phyloP scores from a whole-genome alignment of 2,329 filamentous ascomycete genomes.

The Ophiosphaerella korrae region DNA sequence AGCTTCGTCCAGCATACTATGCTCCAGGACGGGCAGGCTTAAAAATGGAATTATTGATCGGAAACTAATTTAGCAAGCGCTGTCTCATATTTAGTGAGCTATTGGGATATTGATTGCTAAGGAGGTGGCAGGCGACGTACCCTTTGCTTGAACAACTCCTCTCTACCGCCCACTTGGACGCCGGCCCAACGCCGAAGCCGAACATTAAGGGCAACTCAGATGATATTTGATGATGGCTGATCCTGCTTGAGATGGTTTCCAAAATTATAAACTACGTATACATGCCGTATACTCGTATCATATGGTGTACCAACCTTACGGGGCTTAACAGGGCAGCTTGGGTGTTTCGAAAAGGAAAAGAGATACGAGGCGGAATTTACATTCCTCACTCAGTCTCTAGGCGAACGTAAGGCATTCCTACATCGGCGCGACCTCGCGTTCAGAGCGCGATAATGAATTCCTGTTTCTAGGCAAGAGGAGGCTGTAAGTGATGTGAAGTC shows the following conservation, averaged over 20 bases:
- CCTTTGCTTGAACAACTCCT: slow-evolving; percentile 39
- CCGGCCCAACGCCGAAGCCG: not conserved
- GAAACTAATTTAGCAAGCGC: slow-evolving; percentile 14
- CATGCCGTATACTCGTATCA: too few species aligned
- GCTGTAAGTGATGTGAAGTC: slow-evolving; percentile 30
- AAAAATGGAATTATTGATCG: slow-evolving; percentile 32
- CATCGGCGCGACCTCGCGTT: slow-evolving; percentile 30
- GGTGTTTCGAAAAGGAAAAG: too few species aligned
- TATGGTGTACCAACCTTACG: too few species aligned
- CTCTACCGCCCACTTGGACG: slow-evolving; percentile 1
- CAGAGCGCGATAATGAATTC: slow-evolving; percentile 35
- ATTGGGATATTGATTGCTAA: slow-evolving; percentile 18
- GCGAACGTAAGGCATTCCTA: slow-evolving; percentile 28
- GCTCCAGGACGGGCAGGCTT: slow-evolving; percentile 53
- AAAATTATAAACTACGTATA: too few species aligned
- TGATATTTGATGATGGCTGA: not conserved
- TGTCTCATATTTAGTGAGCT: slow-evolving; percentile 7
- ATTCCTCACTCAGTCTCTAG: slow-evolving; percentile 32
- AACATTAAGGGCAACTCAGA: not conserved
- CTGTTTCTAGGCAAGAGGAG: slow-evolving; percentile 31
- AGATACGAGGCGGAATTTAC: slow-evolving; percentile 6
- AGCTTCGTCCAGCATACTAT: slow-evolving; percentile 57
- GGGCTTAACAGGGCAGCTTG: too few species aligned
- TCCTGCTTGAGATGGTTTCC: too few species aligned
- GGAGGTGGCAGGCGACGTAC: slow-evolving; percentile 27